These are phyloP conservation scores for Sclerotinia nivalis DNA, from an alignment of 2,329 filamentous ascomycete species.

Conservation along the genomic window DNA sequence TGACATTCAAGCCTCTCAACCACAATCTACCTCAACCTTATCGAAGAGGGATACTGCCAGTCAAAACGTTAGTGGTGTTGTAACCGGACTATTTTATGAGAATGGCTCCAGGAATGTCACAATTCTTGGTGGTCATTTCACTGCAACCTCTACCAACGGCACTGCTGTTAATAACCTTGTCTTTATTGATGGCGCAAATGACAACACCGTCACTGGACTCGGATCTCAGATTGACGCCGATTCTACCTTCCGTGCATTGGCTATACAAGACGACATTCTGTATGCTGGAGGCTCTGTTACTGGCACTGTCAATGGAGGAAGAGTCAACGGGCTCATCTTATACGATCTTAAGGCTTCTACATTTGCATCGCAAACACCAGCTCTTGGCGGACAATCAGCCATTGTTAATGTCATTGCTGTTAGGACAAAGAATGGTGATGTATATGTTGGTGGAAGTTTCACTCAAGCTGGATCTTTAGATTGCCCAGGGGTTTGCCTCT, in stretches of 20 bases:
- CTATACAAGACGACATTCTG: conserved; percentile 64
- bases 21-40: conserved; percentile 43
- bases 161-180: conserved; percentile 76
- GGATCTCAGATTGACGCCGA: conserved; percentile 64
- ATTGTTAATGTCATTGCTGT: conserved; percentile 76
- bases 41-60: conserved; percentile 49
- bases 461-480: conserved; percentile 77
- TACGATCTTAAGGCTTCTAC: conserved; percentile 71
- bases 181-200: conserved; percentile 76
- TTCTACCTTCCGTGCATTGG: conserved; percentile 75
- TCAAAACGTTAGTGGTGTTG: conserved; percentile 63
- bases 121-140: conserved; percentile 84
- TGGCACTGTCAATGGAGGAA: conserved; percentile 63
- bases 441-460: conserved; percentile 88
- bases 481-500: conserved; percentile 81
- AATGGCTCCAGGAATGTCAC: conserved; percentile 74
- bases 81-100: conserved; percentile 76
- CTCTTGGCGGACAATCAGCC: conserved; percentile 67
- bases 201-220: conserved; percentile 68
- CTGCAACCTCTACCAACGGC: conserved; percentile 66
- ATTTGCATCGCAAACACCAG: conserved; percentile 72
- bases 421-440: conserved; percentile 67
- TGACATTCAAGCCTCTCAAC: conserved; percentile 49
- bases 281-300: conserved; percentile 82
- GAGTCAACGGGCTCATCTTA: conserved; percentile 72